phyloP scores from a whole-genome alignment of 352 stramenopile species.

The Globisporangium irregulare region DNA sequence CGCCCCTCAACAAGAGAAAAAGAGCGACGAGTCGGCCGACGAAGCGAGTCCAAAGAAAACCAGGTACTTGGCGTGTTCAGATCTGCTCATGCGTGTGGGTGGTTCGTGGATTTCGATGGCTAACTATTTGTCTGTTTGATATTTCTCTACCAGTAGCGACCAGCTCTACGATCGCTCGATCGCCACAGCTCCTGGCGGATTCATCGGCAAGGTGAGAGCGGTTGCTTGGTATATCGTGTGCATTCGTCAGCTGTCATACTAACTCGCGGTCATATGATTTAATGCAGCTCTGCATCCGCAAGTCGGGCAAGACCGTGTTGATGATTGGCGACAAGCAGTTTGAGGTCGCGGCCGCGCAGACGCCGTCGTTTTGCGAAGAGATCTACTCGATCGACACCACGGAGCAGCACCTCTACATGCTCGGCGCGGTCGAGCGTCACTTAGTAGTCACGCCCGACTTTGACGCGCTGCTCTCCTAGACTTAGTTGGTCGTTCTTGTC shows the following conservation, averaged over 20 bases:
- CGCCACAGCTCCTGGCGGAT: constrained; percentile 63
- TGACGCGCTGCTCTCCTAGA: constrained; percentile 72
- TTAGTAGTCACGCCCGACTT: constrained; percentile 87
- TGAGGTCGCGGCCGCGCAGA: constrained; percentile 73
- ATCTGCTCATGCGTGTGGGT: background rate
- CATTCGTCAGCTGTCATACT: background rate
- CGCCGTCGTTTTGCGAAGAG: constrained; percentile 80
- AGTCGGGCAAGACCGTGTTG: constrained; percentile 82
- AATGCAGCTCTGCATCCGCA: constrained; percentile 71
- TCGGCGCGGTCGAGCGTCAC: constrained; percentile 72
- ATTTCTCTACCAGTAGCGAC: constrained; percentile 33
- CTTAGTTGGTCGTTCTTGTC: background rate
- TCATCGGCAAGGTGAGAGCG: constrained; percentile 71
- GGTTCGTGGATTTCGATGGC: background rate
- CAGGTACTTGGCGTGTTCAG: background rate
- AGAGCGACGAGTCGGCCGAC: constrained; percentile 7
- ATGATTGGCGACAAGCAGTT: constrained; percentile 87
- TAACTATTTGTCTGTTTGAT: constrained; percentile 13
- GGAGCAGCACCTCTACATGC: constrained; percentile 74
- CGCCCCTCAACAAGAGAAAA: constrained; percentile 1
- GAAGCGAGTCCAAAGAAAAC: constrained; percentile 5
- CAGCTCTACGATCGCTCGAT: constrained; percentile 72
- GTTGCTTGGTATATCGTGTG: no score
- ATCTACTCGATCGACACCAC: constrained; percentile 74
- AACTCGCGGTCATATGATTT: background rate